Conservation (phyloP, 177 flowering plant species). For the Vitis hybrid region DNA sequence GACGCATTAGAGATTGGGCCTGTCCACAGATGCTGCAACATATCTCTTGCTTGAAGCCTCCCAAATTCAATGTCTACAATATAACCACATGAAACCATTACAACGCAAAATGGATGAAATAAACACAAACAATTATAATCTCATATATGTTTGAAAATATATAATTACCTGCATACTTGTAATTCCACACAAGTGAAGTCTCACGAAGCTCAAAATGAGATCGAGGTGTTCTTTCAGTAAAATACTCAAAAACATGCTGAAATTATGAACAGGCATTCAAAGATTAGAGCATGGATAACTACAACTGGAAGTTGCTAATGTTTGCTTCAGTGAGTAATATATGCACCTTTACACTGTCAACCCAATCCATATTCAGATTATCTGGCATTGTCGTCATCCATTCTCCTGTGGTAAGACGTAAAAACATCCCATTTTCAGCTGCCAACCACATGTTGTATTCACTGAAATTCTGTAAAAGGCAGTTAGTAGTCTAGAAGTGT, state of each 20-base stretch:
- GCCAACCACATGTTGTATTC: conserved; percentile 94
- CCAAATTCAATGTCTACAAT: conserved; percentile 76
- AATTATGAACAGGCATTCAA: conserved; percentile 3
- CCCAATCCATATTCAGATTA: conserved; percentile 90
- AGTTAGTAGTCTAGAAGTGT: background rate
- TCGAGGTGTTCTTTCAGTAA: conserved; percentile 91
- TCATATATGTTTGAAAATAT: background rate
- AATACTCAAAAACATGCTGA: conserved; percentile 97
- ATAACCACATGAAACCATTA: conserved; percentile 17
- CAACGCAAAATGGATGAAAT: too few species aligned
- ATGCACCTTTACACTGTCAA: conserved; percentile 86
- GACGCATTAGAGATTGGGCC: conserved; percentile 88
- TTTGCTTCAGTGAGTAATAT: background rate
- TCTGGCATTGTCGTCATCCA: conserved; percentile 99
- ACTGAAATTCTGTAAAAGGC: conserved; percentile 66
- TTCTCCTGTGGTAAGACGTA: conserved; percentile 67
- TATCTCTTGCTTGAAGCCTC: conserved; percentile 81
- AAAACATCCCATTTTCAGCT: conserved; percentile 97
- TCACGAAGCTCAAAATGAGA: conserved; percentile 84
- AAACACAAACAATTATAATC: too few species aligned
- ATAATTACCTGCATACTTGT: conserved; percentile 86
- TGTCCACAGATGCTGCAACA: conserved; percentile 87
- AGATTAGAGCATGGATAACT: too few species aligned
- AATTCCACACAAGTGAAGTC: conserved; percentile 98
- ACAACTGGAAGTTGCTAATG: too few species aligned